A percentile compares a stretch with the other conserved stretches of the same genome.
Conservation (phyloP, 2,329 filamentous ascomycete species). For the Fusarium gaditjirri region DNA sequence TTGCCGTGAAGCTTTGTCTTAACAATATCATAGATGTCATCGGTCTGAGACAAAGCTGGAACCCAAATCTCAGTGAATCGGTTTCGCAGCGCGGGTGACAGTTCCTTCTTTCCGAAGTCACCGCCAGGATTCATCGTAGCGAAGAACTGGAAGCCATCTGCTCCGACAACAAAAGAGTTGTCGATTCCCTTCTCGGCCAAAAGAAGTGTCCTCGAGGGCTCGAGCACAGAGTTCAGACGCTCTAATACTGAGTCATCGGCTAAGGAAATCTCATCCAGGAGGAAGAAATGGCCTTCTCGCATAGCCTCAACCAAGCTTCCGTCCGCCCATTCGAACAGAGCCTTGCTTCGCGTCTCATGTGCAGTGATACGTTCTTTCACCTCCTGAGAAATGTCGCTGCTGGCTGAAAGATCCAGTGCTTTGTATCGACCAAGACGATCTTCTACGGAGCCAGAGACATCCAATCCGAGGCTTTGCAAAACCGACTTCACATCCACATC, state of each 20-base stretch:
- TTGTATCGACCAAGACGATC: constrained; percentile 68
- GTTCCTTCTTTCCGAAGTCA: constrained; percentile 97
- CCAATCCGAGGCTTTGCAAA: constrained; percentile 55
- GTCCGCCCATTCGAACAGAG: constrained; percentile 96
- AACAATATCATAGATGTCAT: constrained; percentile 90
- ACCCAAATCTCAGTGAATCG: constrained; percentile 99
- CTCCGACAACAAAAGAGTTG: constrained; percentile 81
- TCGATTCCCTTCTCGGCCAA: constrained; percentile 93
- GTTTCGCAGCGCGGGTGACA: constrained; percentile 94
- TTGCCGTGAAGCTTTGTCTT: constrained; percentile 73
- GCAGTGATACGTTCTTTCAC: constrained; percentile 59
- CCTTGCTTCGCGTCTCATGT: constrained; percentile 74
- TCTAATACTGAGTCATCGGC: constrained; percentile 98
- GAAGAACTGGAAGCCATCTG: constrained; percentile 89
- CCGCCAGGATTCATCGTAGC: constrained; percentile 99
- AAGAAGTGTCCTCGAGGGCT: constrained; percentile 85
- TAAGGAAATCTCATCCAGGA: constrained; percentile 97
- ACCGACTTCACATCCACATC: constrained; percentile 66
- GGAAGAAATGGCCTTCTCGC: constrained; percentile 88
- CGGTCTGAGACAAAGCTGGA: constrained; percentile 82
- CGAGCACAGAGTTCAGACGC: constrained; percentile 93
- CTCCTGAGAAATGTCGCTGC: constrained; percentile 60
- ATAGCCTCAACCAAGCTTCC: constrained; percentile 94
- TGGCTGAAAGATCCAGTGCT: constrained; percentile 57
- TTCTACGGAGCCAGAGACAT: constrained; percentile 59